These are phyloP conservation scores for Cornus florida DNA, from an alignment of 148 eudicot genomes.

Conservation along the genomic window DNA sequence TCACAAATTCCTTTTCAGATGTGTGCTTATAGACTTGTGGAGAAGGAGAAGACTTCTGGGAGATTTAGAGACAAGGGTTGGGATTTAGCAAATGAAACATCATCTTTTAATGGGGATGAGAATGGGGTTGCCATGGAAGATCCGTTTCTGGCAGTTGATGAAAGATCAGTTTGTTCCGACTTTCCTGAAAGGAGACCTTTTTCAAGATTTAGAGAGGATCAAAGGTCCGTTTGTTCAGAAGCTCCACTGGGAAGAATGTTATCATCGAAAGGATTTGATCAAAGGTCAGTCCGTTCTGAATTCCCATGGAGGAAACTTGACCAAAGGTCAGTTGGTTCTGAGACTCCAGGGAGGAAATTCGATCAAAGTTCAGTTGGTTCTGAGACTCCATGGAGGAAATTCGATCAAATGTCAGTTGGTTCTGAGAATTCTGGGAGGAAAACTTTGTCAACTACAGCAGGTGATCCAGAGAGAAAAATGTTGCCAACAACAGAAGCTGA, in stretches of 20 bases:
- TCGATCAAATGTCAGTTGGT: constrained; percentile 5
- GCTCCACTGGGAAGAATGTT: constrained; percentile 6
- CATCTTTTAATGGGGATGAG: constrained; percentile 33
- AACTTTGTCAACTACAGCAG: not conserved
- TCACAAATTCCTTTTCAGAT: constrained; percentile 63
- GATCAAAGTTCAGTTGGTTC: constrained; percentile 26
- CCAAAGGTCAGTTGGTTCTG: constrained; percentile 9
- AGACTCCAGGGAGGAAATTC: constrained; percentile 19
- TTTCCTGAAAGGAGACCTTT: constrained; percentile 24
- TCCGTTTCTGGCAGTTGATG: constrained; percentile 40
- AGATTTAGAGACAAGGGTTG: constrained; percentile 40
- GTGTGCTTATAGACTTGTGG: constrained; percentile 52
- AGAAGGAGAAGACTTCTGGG: constrained; percentile 45
- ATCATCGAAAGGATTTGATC: not conserved
- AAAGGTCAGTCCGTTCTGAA: constrained; percentile 26
- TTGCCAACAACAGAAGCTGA: too few relatives aligned
- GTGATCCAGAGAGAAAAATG: not conserved
- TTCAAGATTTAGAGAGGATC: constrained; percentile 14
- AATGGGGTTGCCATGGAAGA: constrained; percentile 28
- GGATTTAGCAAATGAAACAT: constrained; percentile 46
- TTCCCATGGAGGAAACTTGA: constrained; percentile 20
- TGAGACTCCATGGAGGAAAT: constrained; percentile 24
- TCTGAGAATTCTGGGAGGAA: constrained; percentile 20
- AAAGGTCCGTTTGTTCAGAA: constrained; percentile 42
- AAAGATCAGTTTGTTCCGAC: constrained; percentile 62